A percentile compares a stretch with the other conserved stretches of the same genome.
phyloP scores from a whole-genome alignment of 345 rosid species.

The Garcia nutans region DNA sequence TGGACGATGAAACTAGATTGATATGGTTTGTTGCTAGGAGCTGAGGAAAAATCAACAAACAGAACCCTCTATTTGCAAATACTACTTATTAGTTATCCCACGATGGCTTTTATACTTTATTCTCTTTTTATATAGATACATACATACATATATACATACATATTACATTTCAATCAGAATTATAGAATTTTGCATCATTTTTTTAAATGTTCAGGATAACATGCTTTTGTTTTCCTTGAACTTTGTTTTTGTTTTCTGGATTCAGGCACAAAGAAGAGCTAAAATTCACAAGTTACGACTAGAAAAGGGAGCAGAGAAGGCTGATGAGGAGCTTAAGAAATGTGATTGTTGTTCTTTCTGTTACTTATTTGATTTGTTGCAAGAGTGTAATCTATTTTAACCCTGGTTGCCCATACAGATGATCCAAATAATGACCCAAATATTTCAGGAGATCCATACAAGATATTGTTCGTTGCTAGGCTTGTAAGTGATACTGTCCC shows the following conservation, averaged over 20 bases:
- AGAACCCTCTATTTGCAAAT: background rate
- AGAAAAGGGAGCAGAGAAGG: conserved; percentile 86
- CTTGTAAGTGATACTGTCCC: conserved; percentile 52
- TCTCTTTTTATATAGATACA: too few relatives aligned
- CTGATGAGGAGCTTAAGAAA: conserved; percentile 71
- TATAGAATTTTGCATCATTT: background rate
- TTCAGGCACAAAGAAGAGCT: conserved; percentile 69
- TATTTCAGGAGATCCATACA: conserved; percentile 95
- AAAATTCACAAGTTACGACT: conserved; percentile 73
- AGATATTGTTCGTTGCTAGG: conserved; percentile 92
- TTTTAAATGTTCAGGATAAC: background rate
- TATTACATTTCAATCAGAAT: background rate
- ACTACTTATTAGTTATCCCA: background rate
- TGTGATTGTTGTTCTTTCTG: conserved; percentile 40
- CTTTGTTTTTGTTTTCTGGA: background rate
- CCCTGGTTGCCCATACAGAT: conserved; percentile 47
- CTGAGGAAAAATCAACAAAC: background rate
- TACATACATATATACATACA: too few relatives aligned
- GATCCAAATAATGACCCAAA: conserved; percentile 77
- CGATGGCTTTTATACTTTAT: background rate
- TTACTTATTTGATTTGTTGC: conserved; percentile 14
- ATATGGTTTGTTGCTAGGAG: background rate
- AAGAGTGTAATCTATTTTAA: background rate
- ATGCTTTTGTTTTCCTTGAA: background rate
- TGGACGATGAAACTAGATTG: too few relatives aligned